Percentiles rank a stretch among this genome's conserved stretches.
phyloP scores from a whole-genome alignment of 306 rosid genomes.

The Rosa persica region DNA sequence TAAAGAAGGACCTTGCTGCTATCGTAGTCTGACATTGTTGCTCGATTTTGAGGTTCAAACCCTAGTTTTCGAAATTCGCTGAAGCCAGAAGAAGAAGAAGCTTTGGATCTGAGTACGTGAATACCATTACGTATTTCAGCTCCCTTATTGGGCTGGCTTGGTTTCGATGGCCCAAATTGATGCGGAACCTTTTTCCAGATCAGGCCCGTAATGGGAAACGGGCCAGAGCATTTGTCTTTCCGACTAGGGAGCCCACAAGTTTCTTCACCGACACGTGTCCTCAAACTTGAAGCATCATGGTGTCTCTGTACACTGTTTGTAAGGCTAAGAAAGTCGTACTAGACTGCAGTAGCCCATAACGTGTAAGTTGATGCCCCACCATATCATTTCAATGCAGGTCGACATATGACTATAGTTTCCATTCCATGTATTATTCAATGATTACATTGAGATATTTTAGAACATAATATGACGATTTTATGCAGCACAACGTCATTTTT shows the following conservation, averaged over 20 bases:
- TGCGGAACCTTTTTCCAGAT: not conserved
- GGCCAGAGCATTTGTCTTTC: not conserved
- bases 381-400: not conserved
- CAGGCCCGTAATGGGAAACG: not conserved
- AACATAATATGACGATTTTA: too few relatives aligned
- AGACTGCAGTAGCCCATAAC: not conserved
- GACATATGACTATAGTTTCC: too few relatives aligned
- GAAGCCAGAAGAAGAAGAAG: constrained; percentile 15
- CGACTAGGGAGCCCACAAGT: not conserved
- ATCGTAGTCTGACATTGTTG: constrained; percentile 58
- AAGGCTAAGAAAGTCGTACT: not conserved
- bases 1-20: constrained; percentile 31
- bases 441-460: too few relatives aligned
- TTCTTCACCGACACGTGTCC: not conserved
- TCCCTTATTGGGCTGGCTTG: not conserved
- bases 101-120: not conserved
- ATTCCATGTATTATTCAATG: too few relatives aligned
- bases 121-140: not conserved
- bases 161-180: not conserved
- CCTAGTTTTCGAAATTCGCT: constrained; percentile 13
- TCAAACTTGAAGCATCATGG: not conserved
- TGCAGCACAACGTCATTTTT: too few relatives aligned
- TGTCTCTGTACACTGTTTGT: not conserved
- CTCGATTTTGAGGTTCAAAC: constrained; percentile 38
- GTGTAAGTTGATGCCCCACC: not conserved